A percentile compares a stretch with the other conserved stretches of the same genome.
Evolutionary conservation across 768 basidiomycete genomes (phyloP).

Genomic region (Termitomyces sp.): DNA sequence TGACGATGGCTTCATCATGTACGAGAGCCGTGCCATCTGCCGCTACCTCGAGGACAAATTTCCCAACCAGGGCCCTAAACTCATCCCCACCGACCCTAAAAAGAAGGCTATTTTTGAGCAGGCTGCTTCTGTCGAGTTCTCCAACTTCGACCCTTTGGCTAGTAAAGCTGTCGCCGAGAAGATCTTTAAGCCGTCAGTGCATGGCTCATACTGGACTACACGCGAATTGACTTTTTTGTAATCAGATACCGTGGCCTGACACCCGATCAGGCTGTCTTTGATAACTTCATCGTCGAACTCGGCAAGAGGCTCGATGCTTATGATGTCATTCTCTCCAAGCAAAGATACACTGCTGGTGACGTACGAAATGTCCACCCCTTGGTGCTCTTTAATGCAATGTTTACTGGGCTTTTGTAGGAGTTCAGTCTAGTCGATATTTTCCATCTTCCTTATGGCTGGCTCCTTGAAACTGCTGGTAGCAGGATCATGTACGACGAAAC

Average conservation of each 20-base stretch:
- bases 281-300: constrained; percentile 23
- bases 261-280: constrained; percentile 12
- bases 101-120: constrained; percentile 38
- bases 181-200: constrained; percentile 43
- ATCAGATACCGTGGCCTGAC: constrained; percentile 4
- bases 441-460: constrained; percentile 15
- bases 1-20: constrained; percentile 55
- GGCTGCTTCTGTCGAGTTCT: constrained; percentile 44
- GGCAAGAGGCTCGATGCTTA: constrained; percentile 42
- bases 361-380: constrained; percentile 21
- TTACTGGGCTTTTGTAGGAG: not conserved
- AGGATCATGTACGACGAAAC: constrained; percentile 5
- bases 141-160: constrained; percentile 42
- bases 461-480: constrained; percentile 12
- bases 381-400: not conserved
- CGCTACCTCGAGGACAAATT: constrained; percentile 57
- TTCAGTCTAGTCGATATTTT: constrained; percentile 15
- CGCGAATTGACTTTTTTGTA: not conserved
- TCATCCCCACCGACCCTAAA: constrained; percentile 46
- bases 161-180: constrained; percentile 38
- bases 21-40: constrained; percentile 55
- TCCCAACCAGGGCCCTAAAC: constrained; percentile 38
- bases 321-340: constrained; percentile 45
- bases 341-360: constrained; percentile 51
- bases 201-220: not conserved